Base-by-base conservation (phyloP, 179 eudicot genomes). In the Dionaea muscipula region DNA sequence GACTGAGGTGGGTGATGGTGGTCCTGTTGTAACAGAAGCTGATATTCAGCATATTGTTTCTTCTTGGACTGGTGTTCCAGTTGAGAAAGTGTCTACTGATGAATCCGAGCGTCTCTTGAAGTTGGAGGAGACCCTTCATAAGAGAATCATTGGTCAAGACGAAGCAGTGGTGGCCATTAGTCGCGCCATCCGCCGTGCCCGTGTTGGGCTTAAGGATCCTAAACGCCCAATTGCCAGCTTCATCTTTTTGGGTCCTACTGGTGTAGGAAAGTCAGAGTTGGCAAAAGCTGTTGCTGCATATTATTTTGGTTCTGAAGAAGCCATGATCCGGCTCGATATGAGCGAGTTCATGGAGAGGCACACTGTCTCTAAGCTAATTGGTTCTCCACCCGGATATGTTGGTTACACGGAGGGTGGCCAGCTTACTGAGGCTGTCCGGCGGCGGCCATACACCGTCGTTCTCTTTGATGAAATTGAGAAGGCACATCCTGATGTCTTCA, bases 21-120 rank as follows among this genome's bases (percentile, higher is more conserved):
- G 78, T 27, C 81, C 88, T 12, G 14, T 68, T 17, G 87, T 84
- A 56, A 81, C 84, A 5, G 79, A 77, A 55, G 75, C 53, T 1
- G 84, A 84, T 61, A 78, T 84, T 45, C 79, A 77, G 39, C 78
- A 84, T 55, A 73, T 84, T 36, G 84, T 81, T 27, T 69, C 87
- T 44, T 68, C 83, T 1, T 82, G 88, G 88, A 82, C 88, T 0
- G 82, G 81, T 19, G 78, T 78, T 43, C 82, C 81, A 0, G 82
- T 80, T 1, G 77, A 73, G 61, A 81, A 78, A 55, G 79, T 72
- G 25, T 71, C 77, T 0, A 56, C 60, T 9, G 79, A 82, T 16
- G 88, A 85, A 57, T 82, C 86, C 1, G 76, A 65, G 18, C 76
- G 80, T 43, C 89, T 85, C 50, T 73, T 70, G 15, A 69, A 75